Evolutionary conservation across 352 stramenopile species (phyloP).

Genomic region (Pythium apleroticum): DNA sequence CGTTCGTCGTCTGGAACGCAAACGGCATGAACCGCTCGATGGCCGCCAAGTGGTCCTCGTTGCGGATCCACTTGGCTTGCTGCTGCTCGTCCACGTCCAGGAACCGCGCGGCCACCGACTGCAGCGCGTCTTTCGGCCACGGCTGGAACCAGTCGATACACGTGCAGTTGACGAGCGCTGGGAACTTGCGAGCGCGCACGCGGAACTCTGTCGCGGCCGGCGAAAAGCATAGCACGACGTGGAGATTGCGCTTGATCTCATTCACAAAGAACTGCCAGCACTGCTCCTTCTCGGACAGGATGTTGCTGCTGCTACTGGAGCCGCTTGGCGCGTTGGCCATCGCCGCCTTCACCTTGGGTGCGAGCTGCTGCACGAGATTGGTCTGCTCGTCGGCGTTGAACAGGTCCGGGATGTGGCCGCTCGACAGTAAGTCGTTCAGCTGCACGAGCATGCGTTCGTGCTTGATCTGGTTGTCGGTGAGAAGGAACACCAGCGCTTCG

Average conservation of each 20-base stretch:
- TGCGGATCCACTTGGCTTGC: slow-evolving; percentile 24
- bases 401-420: slow-evolving; percentile 91
- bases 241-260: slow-evolving; percentile 91
- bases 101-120: slow-evolving; percentile 87
- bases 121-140: slow-evolving; percentile 91
- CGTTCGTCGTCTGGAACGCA: slow-evolving; percentile 92
- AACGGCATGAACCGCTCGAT: slow-evolving; percentile 93
- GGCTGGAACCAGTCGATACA: slow-evolving; percentile 94
- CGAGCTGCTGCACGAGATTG: slow-evolving; percentile 87
- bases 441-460: slow-evolving; percentile 95
- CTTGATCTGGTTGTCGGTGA: slow-evolving; percentile 93
- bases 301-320: slow-evolving; percentile 31
- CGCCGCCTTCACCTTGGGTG: slow-evolving; percentile 78
- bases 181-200: slow-evolving; percentile 90
- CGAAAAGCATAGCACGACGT: slow-evolving; percentile 94
- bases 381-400: slow-evolving; percentile 92
- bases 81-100: slow-evolving; percentile 59
- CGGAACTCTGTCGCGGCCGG: slow-evolving; percentile 91
- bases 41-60: slow-evolving; percentile 52
- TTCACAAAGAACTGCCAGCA: slow-evolving; percentile 93
- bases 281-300: slow-evolving; percentile 88
- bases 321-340: slow-evolving; percentile 23
- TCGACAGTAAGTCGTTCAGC: slow-evolving; percentile 93
- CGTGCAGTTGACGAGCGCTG: slow-evolving; percentile 93
- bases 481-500: slow-evolving; percentile 90